Percentiles rank a stretch among this genome's conserved stretches.
These are phyloP conservation scores for Solanum clarkiae DNA, from an alignment of 257 asterid genomes.

Conservation along the genomic window DNA sequence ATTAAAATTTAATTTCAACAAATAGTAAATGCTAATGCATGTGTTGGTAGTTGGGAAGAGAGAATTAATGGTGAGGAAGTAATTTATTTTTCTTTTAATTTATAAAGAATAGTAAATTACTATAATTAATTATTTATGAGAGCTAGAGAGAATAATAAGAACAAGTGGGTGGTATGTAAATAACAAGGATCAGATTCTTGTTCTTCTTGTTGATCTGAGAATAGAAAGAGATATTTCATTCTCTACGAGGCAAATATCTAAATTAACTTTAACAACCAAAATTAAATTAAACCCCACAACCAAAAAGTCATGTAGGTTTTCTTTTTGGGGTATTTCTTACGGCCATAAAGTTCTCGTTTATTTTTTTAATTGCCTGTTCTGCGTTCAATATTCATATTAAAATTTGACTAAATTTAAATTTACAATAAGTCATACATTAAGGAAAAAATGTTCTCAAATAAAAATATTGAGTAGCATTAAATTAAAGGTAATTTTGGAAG, in stretches of 20 bases:
- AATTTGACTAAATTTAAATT: too few species aligned
- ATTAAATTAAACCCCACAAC: neutral
- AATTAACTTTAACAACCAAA: neutral
- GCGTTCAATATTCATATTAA: too few species aligned
- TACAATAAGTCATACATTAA: too few species aligned
- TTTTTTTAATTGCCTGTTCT: too few species aligned
- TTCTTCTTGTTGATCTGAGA: constrained; percentile 1
- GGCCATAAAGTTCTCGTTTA: too few species aligned
- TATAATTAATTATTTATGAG: neutral
- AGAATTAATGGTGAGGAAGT: neutral
- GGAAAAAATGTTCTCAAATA: too few species aligned
- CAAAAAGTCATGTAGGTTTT: neutral
- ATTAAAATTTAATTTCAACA: too few species aligned
- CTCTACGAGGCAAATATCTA: neutral
- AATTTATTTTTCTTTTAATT: neutral
- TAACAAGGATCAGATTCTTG: constrained; percentile 20
- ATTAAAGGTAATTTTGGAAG: neutral
- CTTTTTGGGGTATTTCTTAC: neutral
- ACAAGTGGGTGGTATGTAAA: neutral
- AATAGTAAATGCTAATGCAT: neutral
- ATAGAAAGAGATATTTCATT: constrained; percentile 7
- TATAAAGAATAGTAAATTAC: neutral
- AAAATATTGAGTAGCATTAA: too few species aligned
- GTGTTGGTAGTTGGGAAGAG: neutral
- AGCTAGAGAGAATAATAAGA: neutral